Conservation (phyloP, 1,139 yeast genomes). For the Candida sp. region DNA sequence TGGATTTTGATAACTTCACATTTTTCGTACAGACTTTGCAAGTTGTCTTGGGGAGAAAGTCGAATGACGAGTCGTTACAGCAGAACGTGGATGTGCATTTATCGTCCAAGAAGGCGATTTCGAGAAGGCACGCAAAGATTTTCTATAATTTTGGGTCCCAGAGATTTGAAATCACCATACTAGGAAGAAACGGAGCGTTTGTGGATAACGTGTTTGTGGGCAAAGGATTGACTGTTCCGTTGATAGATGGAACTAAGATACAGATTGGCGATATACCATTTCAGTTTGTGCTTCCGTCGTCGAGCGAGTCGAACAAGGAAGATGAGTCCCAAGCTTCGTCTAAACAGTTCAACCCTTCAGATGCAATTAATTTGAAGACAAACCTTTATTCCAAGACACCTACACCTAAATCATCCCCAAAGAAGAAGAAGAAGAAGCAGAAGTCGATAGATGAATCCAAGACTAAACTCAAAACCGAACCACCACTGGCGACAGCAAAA, state of each 20-base stretch:
- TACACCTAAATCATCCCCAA: slow-evolving; percentile 17
- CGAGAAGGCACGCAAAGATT: slow-evolving; percentile 92
- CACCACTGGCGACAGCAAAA: neutral
- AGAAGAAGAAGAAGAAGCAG: too few species aligned
- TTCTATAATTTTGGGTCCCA: slow-evolving; percentile 96
- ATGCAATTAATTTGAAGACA: slow-evolving; percentile 56
- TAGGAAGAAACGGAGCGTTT: slow-evolving; percentile 96
- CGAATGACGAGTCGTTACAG: slow-evolving; percentile 67
- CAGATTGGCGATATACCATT: slow-evolving; percentile 95
- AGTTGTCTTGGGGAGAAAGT: slow-evolving; percentile 87
- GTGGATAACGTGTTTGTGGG: slow-evolving; percentile 90
- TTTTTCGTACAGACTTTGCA: slow-evolving; percentile 97
- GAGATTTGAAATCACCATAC: slow-evolving; percentile 84
- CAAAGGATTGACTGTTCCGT: slow-evolving; percentile 87
- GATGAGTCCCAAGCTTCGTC: slow-evolving; percentile 18
- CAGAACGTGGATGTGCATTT: slow-evolving; percentile 84
- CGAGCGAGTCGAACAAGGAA: slow-evolving; percentile 33
- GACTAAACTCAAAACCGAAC: slow-evolving; percentile 1
- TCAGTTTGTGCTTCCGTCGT: slow-evolving; percentile 76
- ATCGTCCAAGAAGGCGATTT: slow-evolving; percentile 89
- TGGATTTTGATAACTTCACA: slow-evolving; percentile 91
- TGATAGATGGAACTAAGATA: slow-evolving; percentile 79
- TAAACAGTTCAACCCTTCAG: slow-evolving; percentile 55
- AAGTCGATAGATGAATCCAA: neutral
- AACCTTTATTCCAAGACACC: slow-evolving; percentile 40